Conservation (phyloP, 163 green algal genomes). For the Chloromonas sp. region DNA sequence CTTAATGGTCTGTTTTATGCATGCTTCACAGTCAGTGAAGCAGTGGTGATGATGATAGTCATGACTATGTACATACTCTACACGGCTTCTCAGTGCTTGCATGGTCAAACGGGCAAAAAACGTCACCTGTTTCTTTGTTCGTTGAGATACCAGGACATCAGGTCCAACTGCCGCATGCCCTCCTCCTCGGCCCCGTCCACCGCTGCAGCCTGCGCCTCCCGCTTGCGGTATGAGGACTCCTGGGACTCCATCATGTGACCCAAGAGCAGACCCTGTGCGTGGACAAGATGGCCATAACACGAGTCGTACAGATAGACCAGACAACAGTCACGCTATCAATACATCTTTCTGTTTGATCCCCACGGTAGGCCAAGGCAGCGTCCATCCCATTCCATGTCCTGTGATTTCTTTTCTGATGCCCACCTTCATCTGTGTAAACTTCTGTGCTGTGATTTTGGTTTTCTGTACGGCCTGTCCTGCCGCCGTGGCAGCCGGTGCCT, state of each 20-base stretch:
- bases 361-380: too few species aligned
- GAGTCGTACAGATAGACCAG: not conserved
- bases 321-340: not conserved
- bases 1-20: too few species aligned
- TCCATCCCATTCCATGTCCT: too few species aligned
- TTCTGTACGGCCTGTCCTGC: conserved; percentile 19
- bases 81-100: too few species aligned
- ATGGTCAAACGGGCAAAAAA: too few species aligned
- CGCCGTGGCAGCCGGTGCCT: conserved; percentile 13
- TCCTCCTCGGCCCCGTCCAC: conserved; percentile 19
- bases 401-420: not conserved
- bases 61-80: too few species aligned
- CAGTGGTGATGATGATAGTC: too few species aligned
- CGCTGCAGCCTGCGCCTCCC: conserved; percentile 1
- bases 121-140: not conserved
- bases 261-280: conserved; percentile 54
- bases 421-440: conserved; percentile 75
- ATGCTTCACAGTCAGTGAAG: too few species aligned
- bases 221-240: conserved; percentile 20
- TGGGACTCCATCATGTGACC: conserved; percentile 54
- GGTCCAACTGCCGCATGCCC: conserved; percentile 50
- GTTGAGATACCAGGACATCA: conserved; percentile 78
- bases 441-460: conserved; percentile 57
- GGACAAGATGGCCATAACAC: not conserved
- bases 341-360: too few species aligned